Percentiles rank a stretch among this genome's conserved stretches.
phyloP scores from a whole-genome alignment of 129 eudicot species.

The Tagetes patula region DNA sequence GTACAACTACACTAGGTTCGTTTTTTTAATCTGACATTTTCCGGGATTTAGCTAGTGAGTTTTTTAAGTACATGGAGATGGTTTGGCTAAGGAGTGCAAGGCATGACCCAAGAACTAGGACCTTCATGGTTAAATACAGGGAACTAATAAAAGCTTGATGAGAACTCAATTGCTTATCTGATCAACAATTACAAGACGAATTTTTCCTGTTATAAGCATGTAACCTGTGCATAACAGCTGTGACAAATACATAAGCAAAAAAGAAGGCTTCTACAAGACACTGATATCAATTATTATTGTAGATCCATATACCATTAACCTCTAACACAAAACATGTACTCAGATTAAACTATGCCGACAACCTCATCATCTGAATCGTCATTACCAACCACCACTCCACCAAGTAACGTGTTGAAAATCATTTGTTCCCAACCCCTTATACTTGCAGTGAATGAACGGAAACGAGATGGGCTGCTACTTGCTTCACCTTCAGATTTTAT shows the following conservation, averaged over 20 bases:
- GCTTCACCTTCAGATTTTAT: slow-evolving; percentile 38
- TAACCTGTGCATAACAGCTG: background rate
- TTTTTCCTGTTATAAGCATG: background rate
- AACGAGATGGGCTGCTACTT: slow-evolving; percentile 43
- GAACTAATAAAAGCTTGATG: too few species aligned
- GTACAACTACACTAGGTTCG: slow-evolving; percentile 27
- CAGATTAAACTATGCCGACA: slow-evolving; percentile 9
- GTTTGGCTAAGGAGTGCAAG: slow-evolving; percentile 54
- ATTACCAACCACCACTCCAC: slow-evolving; percentile 35
- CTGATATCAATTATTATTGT: slow-evolving; percentile 23
- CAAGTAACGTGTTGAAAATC: slow-evolving; percentile 54
- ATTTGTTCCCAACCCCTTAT: slow-evolving; percentile 69
- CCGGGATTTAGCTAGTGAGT: slow-evolving; percentile 49
- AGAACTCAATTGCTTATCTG: background rate
- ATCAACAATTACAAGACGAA: background rate
- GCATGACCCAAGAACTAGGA: slow-evolving; percentile 36
- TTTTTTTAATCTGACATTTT: slow-evolving; percentile 55
- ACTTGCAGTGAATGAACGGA: slow-evolving; percentile 51
- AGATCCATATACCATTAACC: slow-evolving; percentile 8
- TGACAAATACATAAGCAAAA: slow-evolving; percentile 14
- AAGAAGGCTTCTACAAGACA: slow-evolving; percentile 12
- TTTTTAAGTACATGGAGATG: slow-evolving; percentile 57
- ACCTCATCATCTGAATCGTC: slow-evolving; percentile 49
- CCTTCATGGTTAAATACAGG: background rate
- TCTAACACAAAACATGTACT: slow-evolving; percentile 12